Evolutionary conservation across 2,329 filamentous ascomycete genomes (phyloP).

Genomic region (Geosmithia flava): DNA sequence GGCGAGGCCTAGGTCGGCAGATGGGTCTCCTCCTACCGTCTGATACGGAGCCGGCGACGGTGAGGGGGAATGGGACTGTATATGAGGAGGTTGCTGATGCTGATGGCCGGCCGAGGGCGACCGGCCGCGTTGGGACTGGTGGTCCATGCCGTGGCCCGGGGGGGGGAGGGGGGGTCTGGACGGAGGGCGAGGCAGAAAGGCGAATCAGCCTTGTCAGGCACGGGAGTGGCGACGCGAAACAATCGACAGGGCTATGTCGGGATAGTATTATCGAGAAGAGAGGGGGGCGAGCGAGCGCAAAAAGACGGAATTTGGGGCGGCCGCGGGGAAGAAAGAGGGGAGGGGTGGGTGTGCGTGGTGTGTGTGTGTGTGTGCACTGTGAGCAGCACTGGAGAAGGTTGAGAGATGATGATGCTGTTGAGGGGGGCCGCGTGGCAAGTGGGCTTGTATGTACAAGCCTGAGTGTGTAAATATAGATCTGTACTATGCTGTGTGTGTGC

Average conservation of each 20-base stretch:
- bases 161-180: no score
- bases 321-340: not conserved
- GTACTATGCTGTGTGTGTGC: no score
- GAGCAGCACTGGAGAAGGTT: no score
- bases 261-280: not conserved
- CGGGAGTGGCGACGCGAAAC: constrained; percentile 1
- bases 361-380: no score
- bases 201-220: constrained; percentile 1
- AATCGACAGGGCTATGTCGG: not conserved
- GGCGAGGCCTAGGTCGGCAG: constrained; percentile 43
- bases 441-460: not conserved
- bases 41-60: constrained; percentile 46
- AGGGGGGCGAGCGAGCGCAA: not conserved
- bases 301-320: not conserved
- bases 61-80: constrained; percentile 59
- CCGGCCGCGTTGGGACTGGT: constrained; percentile 35
- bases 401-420: not conserved
- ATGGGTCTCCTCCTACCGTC: constrained; percentile 23
- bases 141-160: constrained; percentile 23
- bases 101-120: constrained; percentile 48
- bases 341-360: not conserved
- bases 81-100: constrained; percentile 28
- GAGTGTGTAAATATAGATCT: not conserved
- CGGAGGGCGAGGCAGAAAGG: constrained; percentile 1
- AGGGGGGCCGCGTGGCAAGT: not conserved